phyloP scores from a whole-genome alignment of 1,139 yeast genomes.

The Taphrina wiesneri region DNA sequence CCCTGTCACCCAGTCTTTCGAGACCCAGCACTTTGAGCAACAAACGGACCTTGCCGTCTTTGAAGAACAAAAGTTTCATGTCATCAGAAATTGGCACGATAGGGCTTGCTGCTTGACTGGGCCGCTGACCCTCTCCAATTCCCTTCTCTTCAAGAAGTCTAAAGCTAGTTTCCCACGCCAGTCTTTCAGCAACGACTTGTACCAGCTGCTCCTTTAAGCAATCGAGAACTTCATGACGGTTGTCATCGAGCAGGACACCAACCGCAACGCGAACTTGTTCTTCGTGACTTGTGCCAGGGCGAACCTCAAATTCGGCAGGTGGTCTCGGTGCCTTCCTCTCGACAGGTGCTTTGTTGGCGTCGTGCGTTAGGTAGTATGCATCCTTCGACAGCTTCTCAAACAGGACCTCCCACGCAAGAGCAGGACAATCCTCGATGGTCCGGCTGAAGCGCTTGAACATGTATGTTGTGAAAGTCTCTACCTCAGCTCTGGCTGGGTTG shows the following conservation, averaged over 20 bases:
- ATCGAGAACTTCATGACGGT: constrained; percentile 30
- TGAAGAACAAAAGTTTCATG: constrained; percentile 25
- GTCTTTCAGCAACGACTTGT: constrained; percentile 14
- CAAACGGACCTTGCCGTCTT: constrained; percentile 36
- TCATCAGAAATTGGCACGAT: constrained; percentile 26
- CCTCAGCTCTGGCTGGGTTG: constrained; percentile 55
- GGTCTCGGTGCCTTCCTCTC: constrained; percentile 22
- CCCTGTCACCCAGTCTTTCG: constrained; percentile 7
- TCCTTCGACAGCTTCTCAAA: constrained; percentile 62
- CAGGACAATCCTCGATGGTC: constrained; percentile 56
- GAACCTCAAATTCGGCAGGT: constrained; percentile 36
- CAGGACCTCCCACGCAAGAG: constrained; percentile 64
- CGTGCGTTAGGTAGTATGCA: constrained; percentile 51
- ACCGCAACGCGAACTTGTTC: constrained; percentile 34
- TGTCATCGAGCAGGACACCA: constrained; percentile 35
- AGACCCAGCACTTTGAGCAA: constrained; percentile 32
- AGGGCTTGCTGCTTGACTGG: neutral
- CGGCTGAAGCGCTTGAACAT: constrained; percentile 65
- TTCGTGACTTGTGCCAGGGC: constrained; percentile 27
- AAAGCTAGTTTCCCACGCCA: constrained; percentile 29
- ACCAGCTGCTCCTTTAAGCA: constrained; percentile 32
- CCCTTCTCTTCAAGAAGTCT: neutral
- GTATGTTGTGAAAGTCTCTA: constrained; percentile 66
- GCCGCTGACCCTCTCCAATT: neutral
- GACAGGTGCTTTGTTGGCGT: constrained; percentile 54